phyloP scores from a whole-genome alignment of 2,329 filamentous ascomycete genomes.

The Paraphaeosphaeria sporulosa region DNA sequence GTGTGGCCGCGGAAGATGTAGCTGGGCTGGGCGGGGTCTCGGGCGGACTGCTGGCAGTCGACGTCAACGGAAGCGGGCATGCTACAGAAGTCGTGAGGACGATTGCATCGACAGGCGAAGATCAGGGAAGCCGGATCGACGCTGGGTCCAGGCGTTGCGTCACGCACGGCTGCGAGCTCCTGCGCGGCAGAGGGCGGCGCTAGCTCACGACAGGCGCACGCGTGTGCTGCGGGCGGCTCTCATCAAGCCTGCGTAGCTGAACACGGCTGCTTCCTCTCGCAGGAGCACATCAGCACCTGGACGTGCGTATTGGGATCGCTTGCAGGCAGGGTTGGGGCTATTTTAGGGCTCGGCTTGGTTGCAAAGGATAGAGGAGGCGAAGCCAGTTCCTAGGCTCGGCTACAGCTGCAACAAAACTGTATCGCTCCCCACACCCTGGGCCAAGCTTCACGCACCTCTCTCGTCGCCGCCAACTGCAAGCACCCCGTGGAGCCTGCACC shows the following conservation, averaged over 20 bases:
- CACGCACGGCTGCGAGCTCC: no score
- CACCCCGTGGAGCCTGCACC: constrained; percentile 5
- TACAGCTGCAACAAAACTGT: constrained; percentile 18
- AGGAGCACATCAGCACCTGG: no score
- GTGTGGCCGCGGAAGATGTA: constrained; percentile 87
- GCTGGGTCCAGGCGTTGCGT: no score
- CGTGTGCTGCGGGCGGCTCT: no score
- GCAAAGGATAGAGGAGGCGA: constrained; percentile 12
- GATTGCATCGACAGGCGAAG: constrained; percentile 24
- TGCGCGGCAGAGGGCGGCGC: no score
- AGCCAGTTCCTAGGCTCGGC: constrained; percentile 4
- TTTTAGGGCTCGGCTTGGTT: constrained; percentile 12
- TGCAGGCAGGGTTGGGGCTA: neutral
- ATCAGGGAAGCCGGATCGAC: constrained; percentile 39
- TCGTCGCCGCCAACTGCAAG: neutral
- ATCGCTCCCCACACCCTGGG: neutral
- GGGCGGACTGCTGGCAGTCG: constrained; percentile 37
- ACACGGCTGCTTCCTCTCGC: no score
- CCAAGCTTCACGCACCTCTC: constrained; percentile 17
- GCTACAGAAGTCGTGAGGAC: constrained; percentile 22
- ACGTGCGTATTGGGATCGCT: no score
- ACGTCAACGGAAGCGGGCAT: constrained; percentile 36
- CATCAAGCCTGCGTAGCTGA: no score
- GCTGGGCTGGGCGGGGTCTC: constrained; percentile 63
- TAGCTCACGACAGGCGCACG: no score